Conservation (phyloP, 768 basidiomycete genomes). For the Omphalotus guepiniiformis region DNA sequence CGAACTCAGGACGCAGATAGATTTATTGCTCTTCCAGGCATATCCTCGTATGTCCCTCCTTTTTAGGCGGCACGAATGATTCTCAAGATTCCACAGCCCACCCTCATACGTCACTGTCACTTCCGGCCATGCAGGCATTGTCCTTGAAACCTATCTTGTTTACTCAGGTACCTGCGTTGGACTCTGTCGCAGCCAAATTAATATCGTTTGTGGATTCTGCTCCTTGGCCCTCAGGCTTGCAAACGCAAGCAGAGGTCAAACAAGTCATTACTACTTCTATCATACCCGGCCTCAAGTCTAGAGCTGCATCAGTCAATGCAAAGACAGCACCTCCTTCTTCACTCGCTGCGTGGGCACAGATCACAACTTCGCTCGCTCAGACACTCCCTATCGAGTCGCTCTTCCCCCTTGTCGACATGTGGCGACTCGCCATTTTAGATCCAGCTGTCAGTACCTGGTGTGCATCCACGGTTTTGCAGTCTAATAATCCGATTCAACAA, state of each 20-base stretch:
- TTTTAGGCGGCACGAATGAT: too few relatives aligned
- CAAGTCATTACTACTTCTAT: slow-evolving; percentile 44
- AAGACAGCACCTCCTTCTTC: slow-evolving; percentile 32
- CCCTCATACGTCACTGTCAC: slow-evolving; percentile 56
- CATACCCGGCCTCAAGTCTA: slow-evolving; percentile 60
- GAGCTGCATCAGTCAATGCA: slow-evolving; percentile 21
- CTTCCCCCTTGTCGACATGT: slow-evolving; percentile 82
- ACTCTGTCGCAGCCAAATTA: slow-evolving; percentile 61
- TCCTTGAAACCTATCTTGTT: slow-evolving; percentile 76
- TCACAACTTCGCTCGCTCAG: slow-evolving; percentile 37
- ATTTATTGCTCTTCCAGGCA: slow-evolving; percentile 68
- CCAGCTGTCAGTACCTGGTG: slow-evolving; percentile 50
- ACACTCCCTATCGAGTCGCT: slow-evolving; percentile 51
- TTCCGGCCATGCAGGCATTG: slow-evolving; percentile 58
- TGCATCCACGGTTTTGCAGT: slow-evolving; percentile 24
- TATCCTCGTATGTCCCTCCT: slow-evolving; percentile 64
- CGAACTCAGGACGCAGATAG: slow-evolving; percentile 70
- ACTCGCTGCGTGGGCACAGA: slow-evolving; percentile 45
- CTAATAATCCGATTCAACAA: slow-evolving; percentile 36
- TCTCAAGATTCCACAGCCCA: slow-evolving; percentile 53
- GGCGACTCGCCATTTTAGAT: slow-evolving; percentile 75
- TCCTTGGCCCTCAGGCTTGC: slow-evolving; percentile 26
- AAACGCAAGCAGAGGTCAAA: slow-evolving; percentile 40
- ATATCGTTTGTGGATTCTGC: slow-evolving; percentile 53
- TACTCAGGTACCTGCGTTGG: slow-evolving; percentile 63